A percentile compares a stretch with the other conserved stretches of the same genome.
phyloP scores from a whole-genome alignment of 2,329 filamentous ascomycete species.

The Fusarium sp. region DNA sequence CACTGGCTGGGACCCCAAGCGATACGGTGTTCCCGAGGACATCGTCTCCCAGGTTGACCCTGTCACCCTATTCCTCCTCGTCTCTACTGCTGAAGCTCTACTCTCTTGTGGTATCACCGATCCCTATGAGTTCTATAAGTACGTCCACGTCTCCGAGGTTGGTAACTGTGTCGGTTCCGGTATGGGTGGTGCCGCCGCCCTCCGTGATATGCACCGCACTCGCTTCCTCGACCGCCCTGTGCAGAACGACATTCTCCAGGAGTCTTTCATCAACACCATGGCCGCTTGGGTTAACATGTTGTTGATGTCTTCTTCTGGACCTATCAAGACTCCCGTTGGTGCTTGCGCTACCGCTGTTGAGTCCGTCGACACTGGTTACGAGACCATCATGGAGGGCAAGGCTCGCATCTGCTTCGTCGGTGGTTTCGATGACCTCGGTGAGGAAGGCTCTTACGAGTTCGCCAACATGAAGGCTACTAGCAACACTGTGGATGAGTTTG shows the following conservation, averaged over 20 bases:
- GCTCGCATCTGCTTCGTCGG: constrained; percentile 96
- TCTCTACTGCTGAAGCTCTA: constrained; percentile 91
- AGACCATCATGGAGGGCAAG: constrained; percentile 98
- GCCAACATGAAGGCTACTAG: constrained; percentile 99
- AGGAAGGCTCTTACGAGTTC: constrained; percentile 99
- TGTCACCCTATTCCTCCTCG: constrained; percentile 93
- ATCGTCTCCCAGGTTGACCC: constrained; percentile 98
- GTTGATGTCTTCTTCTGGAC: constrained; percentile 93
- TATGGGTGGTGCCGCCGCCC: constrained; percentile 92
- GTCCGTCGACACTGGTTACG: constrained; percentile 96
- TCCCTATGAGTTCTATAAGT: constrained; percentile 99
- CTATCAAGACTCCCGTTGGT: constrained; percentile 98
- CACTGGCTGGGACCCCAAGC: constrained; percentile 96
- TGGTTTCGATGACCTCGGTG: constrained; percentile 99
- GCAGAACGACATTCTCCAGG: constrained; percentile 98
- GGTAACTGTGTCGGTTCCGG: constrained; percentile 98
- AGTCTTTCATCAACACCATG: constrained; percentile 99
- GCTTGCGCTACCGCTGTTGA: constrained; percentile 97
- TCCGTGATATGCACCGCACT: constrained; percentile 98
- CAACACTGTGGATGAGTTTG: constrained; percentile 96
- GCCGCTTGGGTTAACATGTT: constrained; percentile 99
- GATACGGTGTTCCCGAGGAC: constrained; percentile 95
- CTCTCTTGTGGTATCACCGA: constrained; percentile 96
- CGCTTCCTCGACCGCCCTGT: constrained; percentile 96
- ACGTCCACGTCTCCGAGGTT: constrained; percentile 96